Conservation (phyloP, 345 rosid species). For the Linum lewisii region DNA sequence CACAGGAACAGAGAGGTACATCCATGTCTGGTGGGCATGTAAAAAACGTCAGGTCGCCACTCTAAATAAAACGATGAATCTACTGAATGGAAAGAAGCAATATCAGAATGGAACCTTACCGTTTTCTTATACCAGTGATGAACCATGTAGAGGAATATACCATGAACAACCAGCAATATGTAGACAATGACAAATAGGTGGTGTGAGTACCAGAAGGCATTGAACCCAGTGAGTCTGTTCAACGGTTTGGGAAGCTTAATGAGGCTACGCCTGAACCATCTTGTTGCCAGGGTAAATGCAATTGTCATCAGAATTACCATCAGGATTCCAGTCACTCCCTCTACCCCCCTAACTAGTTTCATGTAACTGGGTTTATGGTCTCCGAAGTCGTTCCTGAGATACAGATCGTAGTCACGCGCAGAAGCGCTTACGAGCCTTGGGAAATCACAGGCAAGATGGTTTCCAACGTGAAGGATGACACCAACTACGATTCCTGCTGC, state of each 20-base stretch:
- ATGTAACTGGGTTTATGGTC: slow-evolving; percentile 47
- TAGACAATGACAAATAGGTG: slow-evolving; percentile 71
- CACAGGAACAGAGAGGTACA: slow-evolving; percentile 85
- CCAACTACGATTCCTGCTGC: slow-evolving; percentile 90
- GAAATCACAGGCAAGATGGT: slow-evolving; percentile 87
- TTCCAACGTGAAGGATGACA: slow-evolving; percentile 62
- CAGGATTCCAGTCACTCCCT: slow-evolving; percentile 74
- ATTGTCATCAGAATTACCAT: slow-evolving; percentile 66
- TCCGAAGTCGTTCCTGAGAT: slow-evolving; percentile 47
- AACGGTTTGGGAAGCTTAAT: slow-evolving; percentile 81
- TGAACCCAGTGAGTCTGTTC: slow-evolving; percentile 85
- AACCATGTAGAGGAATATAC: slow-evolving; percentile 56
- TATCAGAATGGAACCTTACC: slow-evolving; percentile 30
- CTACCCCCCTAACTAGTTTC: slow-evolving; percentile 49
- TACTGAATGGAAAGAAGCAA: neutral
- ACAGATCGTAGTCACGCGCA: slow-evolving; percentile 11
- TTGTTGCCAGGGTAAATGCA: slow-evolving; percentile 80
- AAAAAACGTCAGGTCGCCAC: neutral
- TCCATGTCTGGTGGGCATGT: slow-evolving; percentile 63
- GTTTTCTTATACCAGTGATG: slow-evolving; percentile 72
- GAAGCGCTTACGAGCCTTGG: slow-evolving; percentile 51
- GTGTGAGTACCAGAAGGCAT: slow-evolving; percentile 98
- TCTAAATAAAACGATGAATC: neutral
- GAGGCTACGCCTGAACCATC: slow-evolving; percentile 63
- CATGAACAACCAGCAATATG: slow-evolving; percentile 60